These are phyloP conservation scores for Neoascochyta sp. DNA, from an alignment of 2,329 filamentous ascomycete genomes.

Conservation along the genomic window DNA sequence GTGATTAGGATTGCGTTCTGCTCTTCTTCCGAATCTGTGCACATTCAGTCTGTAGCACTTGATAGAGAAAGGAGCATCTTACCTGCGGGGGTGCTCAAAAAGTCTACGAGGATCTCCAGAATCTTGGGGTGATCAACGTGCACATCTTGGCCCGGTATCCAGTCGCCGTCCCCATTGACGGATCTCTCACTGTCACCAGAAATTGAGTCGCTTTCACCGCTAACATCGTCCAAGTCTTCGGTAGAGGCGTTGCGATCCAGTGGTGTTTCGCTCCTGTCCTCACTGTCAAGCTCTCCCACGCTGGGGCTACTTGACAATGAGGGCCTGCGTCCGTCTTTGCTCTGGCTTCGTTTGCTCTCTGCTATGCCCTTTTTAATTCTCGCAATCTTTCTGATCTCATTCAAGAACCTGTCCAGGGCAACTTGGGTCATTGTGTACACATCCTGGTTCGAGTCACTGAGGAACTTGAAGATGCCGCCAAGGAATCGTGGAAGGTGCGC, in stretches of 20 bases:
- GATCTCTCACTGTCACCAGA: conserved; percentile 38
- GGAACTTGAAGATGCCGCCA: conserved; percentile 81
- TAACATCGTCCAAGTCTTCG: conserved; percentile 49
- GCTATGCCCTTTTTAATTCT: conserved; percentile 87
- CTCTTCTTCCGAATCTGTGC: conserved; percentile 60
- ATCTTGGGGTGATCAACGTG: conserved; percentile 91
- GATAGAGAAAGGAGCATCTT: conserved; percentile 23
- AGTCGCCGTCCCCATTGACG: conserved; percentile 73
- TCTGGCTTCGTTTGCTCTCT: conserved; percentile 71
- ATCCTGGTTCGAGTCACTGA: conserved; percentile 86
- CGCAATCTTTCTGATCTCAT: conserved; percentile 91
- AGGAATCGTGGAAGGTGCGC: conserved; percentile 90
- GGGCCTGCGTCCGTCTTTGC: conserved; percentile 64
- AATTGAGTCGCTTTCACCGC: conserved; percentile 35
- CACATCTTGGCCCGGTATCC: conserved; percentile 95
- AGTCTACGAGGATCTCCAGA: conserved; percentile 84
- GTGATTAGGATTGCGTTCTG: conserved; percentile 75
- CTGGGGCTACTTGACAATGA: conserved; percentile 56
- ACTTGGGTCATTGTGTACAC: conserved; percentile 92
- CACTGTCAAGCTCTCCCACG: conserved; percentile 39
- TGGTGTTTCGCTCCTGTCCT: conserved; percentile 55
- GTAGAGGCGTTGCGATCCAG: conserved; percentile 46
- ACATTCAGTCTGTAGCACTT: conserved; percentile 16
- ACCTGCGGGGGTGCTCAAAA: conserved; percentile 79
- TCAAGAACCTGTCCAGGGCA: conserved; percentile 83